Percentiles rank a stretch among this genome's conserved stretches.
These are phyloP conservation scores for Hypoxylon sp. DNA, from an alignment of 2,329 filamentous ascomycete species.

Conservation along the genomic window DNA sequence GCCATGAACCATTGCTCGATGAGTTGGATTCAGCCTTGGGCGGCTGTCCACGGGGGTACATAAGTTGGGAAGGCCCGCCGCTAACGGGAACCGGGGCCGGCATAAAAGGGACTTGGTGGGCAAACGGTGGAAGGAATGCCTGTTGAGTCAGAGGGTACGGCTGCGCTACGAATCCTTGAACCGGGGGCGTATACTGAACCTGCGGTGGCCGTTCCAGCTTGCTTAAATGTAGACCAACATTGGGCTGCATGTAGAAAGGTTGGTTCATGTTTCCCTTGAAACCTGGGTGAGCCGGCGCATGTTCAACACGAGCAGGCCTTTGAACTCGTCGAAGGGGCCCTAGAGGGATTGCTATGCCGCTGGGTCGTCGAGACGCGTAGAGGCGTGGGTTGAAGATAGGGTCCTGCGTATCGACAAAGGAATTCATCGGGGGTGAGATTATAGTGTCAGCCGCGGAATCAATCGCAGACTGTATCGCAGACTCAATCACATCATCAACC, in stretches of 20 bases:
- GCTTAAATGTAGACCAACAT: not conserved
- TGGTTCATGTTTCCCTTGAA: not conserved
- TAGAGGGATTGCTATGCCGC: not conserved
- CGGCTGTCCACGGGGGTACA: not conserved
- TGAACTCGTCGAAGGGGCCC: not conserved
- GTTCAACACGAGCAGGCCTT: too few species aligned
- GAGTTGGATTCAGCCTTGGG: not conserved
- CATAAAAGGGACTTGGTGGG: not conserved
- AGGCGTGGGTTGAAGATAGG: not conserved
- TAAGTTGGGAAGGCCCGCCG: not conserved
- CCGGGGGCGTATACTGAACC: not conserved
- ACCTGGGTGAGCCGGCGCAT: too few species aligned
- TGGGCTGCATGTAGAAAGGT: constrained; percentile 9
- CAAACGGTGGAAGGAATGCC: not conserved
- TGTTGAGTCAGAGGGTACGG: too few species aligned
- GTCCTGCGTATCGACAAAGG: not conserved
- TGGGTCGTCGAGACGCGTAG: not conserved
- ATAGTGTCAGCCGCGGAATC: not conserved
- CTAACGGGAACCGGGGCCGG: not conserved
- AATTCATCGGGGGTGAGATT: not conserved
- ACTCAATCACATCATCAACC: not conserved
- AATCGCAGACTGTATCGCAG: not conserved
- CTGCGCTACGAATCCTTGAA: not conserved
- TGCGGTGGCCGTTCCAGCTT: not conserved
- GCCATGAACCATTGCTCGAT: constrained; percentile 15